Evolutionary conservation across 2,329 filamentous ascomycete genomes (phyloP).

Genomic region (Truncatella angustata): DNA sequence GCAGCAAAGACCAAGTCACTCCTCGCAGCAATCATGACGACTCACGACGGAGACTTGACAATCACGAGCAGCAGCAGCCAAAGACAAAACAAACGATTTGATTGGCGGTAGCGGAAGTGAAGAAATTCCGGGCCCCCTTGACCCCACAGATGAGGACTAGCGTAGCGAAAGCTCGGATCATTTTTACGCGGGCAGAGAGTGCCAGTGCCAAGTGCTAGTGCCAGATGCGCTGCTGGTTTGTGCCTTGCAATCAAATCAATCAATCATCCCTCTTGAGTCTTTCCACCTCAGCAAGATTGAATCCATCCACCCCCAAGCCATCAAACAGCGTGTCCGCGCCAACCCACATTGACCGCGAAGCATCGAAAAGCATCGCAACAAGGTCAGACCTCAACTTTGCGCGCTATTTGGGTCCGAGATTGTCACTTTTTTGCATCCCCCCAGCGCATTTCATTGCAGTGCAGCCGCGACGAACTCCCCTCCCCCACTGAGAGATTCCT

Average conservation of each 20-base stretch:
- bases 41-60: no score
- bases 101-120: neutral
- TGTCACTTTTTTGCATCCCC: slow-evolving; percentile 5
- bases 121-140: neutral
- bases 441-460: neutral
- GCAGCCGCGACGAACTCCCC: neutral
- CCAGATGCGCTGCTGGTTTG: slow-evolving; percentile 3
- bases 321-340: slow-evolving; percentile 7
- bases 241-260: slow-evolving; percentile 7
- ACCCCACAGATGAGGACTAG: no score
- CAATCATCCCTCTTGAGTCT: no score
- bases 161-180: no score
- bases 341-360: slow-evolving; percentile 6
- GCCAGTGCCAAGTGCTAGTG: neutral
- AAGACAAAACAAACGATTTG: no score
- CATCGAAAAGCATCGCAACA: slow-evolving; percentile 8
- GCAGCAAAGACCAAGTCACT: no score
- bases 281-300: slow-evolving; percentile 4
- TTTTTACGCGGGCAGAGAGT: no score
- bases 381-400: slow-evolving; percentile 4
- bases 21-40: no score
- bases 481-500: neutral
- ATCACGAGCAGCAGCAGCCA: no score
- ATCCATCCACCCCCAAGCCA: slow-evolving; percentile 9
- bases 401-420: neutral